These are phyloP conservation scores for Escovopsis sp. DNA, from an alignment of 2,329 filamentous ascomycete species.

Conservation along the genomic window DNA sequence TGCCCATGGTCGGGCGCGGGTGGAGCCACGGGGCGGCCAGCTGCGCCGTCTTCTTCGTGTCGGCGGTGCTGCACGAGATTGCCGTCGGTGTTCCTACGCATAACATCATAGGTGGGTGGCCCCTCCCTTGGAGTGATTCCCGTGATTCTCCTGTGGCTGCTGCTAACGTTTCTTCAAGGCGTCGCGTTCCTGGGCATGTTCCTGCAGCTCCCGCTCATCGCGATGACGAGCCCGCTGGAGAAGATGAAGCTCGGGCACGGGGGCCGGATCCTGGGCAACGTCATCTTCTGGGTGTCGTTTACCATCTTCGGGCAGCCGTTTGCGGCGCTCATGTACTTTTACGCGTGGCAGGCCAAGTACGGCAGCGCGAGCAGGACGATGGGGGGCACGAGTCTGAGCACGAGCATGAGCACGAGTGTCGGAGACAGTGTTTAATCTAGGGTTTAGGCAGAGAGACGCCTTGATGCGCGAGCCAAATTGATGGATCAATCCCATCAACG, in stretches of 20 bases:
- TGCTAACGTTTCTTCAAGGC: slow-evolving; percentile 31
- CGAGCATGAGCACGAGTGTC: too few species aligned
- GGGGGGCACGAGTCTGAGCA: too few species aligned
- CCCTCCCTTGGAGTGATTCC: too few species aligned
- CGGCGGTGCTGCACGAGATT: slow-evolving; percentile 79
- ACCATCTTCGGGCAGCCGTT: slow-evolving; percentile 91
- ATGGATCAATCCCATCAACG: too few species aligned
- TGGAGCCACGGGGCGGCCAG: slow-evolving; percentile 59
- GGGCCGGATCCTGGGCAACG: slow-evolving; percentile 73
- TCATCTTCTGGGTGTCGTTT: slow-evolving; percentile 93
- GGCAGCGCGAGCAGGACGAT: slow-evolving; percentile 52
- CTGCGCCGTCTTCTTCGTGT: slow-evolving; percentile 72
- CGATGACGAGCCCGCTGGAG: slow-evolving; percentile 63
- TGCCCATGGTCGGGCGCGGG: slow-evolving; percentile 72
- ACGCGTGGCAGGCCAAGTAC: slow-evolving; percentile 97
- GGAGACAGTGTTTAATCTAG: too few species aligned
- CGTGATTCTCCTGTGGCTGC: neutral
- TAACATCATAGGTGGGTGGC: slow-evolving; percentile 61
- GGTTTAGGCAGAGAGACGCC: too few species aligned
- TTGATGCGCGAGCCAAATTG: too few species aligned
- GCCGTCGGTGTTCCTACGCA: slow-evolving; percentile 91
- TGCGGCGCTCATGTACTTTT: slow-evolving; percentile 87
- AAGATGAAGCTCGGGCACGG: slow-evolving; percentile 56
- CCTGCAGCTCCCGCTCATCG: slow-evolving; percentile 77
- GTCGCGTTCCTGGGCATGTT: slow-evolving; percentile 94